A percentile compares a stretch with the other conserved stretches of the same genome.
phyloP scores from a whole-genome alignment of 2,329 filamentous ascomycete genomes.

The Penicillium olsonii region DNA sequence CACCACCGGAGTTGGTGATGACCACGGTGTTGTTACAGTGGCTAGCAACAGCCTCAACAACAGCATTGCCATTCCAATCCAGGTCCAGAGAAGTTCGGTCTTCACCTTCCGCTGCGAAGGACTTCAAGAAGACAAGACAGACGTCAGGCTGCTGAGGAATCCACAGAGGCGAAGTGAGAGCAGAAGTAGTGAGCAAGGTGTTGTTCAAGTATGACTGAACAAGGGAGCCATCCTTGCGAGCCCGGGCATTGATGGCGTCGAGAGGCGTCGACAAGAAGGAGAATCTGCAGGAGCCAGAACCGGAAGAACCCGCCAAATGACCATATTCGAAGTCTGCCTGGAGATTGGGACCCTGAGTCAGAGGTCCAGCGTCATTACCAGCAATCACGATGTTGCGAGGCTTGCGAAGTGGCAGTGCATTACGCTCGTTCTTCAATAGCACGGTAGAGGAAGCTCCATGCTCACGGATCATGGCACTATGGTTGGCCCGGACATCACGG shows the following conservation, averaged over 20 bases:
- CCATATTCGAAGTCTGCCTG: conserved; percentile 10
- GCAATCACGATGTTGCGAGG: conserved; percentile 52
- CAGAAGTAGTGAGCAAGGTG: conserved; percentile 7
- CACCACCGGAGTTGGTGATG: conserved; percentile 64
- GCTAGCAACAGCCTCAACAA: conserved; percentile 59
- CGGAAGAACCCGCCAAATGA: conserved; percentile 10
- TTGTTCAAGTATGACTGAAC: conserved; percentile 21
- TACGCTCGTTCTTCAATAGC: conserved; percentile 58
- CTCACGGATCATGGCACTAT: conserved; percentile 69
- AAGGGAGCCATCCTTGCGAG: conserved; percentile 18
- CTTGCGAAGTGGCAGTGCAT: conserved; percentile 51
- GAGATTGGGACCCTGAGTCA: conserved; percentile 11
- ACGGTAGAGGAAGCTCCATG: conserved; percentile 76
- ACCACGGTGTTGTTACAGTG: conserved; percentile 64
- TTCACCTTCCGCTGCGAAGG: conserved; percentile 40
- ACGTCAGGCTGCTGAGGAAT: conserved; percentile 4
- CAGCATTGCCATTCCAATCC: conserved; percentile 55
- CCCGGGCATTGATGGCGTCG: conserved; percentile 28
- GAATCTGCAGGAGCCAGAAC: conserved; percentile 15
- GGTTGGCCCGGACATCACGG: conserved; percentile 67
- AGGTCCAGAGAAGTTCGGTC: conserved; percentile 38
- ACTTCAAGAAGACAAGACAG: conserved; percentile 62
- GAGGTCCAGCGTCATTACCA: conserved; percentile 11
- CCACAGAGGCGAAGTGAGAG: neutral
- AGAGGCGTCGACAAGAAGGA: conserved; percentile 13